A percentile compares a stretch with the other conserved stretches of the same genome.
These are phyloP conservation scores for Claviceps quebecensis DNA, from an alignment of 2,329 filamentous ascomycete species.

Conservation along the genomic window DNA sequence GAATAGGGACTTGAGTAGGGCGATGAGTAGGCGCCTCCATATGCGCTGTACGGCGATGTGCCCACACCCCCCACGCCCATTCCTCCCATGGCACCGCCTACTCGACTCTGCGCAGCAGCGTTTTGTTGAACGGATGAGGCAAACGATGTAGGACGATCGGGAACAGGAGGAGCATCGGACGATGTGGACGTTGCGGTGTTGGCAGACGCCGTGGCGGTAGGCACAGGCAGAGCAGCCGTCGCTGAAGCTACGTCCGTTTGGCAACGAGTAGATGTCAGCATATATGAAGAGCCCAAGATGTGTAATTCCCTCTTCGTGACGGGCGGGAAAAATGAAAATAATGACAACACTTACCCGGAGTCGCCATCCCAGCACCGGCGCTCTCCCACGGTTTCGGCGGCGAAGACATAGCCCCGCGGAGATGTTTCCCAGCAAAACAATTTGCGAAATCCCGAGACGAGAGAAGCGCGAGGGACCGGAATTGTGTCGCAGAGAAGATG, in stretches of 20 bases:
- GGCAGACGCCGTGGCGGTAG: conserved; percentile 23
- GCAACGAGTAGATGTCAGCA: conserved; percentile 8
- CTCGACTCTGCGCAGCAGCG: conserved; percentile 62
- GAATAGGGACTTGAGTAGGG: conserved; percentile 29
- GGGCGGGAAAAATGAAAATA: neutral
- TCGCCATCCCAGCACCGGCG: conserved; percentile 43
- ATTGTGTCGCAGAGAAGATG: neutral
- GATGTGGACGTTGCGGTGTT: conserved; percentile 23
- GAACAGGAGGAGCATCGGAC: conserved; percentile 52
- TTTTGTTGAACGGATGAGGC: conserved; percentile 74
- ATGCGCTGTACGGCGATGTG: conserved; percentile 34
- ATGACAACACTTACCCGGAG: conserved; percentile 29
- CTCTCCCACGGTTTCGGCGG: conserved; percentile 97
- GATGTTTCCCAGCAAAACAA: neutral
- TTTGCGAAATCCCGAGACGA: neutral
- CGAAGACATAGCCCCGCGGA: conserved; percentile 42
- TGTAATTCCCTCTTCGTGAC: neutral
- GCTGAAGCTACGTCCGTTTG: conserved; percentile 19
- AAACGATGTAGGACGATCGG: conserved; percentile 67
- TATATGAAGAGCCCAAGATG: conserved; percentile 9
- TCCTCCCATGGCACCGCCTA: conserved; percentile 22
- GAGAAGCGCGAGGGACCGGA: neutral
- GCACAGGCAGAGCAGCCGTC: conserved; percentile 12
- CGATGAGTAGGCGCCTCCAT: conserved; percentile 23
- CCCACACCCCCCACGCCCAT: conserved; percentile 32